These are phyloP conservation scores for Colletotrichum lindemuthianum DNA, from an alignment of 2,329 filamentous ascomycete species.

Conservation along the genomic window DNA sequence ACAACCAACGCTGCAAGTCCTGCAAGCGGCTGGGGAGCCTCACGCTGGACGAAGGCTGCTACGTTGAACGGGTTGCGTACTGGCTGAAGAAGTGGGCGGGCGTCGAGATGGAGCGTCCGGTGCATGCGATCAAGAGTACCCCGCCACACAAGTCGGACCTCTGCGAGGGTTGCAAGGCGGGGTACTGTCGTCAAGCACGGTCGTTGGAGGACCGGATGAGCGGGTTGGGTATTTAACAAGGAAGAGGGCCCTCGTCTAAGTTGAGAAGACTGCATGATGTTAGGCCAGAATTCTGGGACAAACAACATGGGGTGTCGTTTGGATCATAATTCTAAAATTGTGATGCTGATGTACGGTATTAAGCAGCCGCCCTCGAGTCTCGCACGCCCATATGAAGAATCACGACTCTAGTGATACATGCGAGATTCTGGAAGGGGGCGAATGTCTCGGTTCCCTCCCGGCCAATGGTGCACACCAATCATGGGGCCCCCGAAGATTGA, in stretches of 20 bases:
- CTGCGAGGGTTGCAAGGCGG: constrained; percentile 51
- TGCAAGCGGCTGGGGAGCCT: constrained; percentile 44
- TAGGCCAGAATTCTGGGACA: no score
- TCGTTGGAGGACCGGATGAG: no score
- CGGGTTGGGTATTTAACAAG: no score
- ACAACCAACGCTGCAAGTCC: constrained; percentile 47
- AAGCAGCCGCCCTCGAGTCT: no score
- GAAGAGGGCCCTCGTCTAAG: no score
- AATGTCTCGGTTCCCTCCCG: constrained; percentile 38
- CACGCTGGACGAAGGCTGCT: constrained; percentile 42
- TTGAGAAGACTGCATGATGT: no score
- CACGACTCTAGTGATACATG: no score
- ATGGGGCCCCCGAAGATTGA: constrained; percentile 32
- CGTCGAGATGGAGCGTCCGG: constrained; percentile 36
- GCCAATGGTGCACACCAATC: constrained; percentile 38
- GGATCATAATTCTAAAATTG: no score
- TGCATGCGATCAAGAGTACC: neutral
- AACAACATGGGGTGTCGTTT: no score
- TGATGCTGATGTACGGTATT: no score
- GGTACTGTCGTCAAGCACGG: constrained; percentile 39
- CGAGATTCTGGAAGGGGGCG: constrained; percentile 23
- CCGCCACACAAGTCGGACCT: constrained; percentile 41
- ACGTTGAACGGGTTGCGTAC: constrained; percentile 48
- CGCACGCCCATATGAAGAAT: no score
- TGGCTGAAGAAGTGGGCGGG: constrained; percentile 50